Conservation (phyloP, 495 filamentous ascomycete species). For the Aspergillus diversus region DNA sequence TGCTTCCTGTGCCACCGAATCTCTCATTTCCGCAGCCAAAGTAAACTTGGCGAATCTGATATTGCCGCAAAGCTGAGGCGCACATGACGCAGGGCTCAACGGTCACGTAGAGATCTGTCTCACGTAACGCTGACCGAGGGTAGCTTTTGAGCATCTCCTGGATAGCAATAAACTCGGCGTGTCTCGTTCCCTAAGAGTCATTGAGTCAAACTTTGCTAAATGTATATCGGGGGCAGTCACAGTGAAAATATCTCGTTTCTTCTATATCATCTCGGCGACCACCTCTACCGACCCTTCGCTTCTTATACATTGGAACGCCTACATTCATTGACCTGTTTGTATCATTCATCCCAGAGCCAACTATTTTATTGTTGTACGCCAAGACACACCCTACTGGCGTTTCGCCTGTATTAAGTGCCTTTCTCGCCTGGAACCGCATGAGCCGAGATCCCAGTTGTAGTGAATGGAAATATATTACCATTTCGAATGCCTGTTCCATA, state of each 20-base stretch:
- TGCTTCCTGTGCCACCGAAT: conserved; percentile 93
- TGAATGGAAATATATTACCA: conserved; percentile 49
- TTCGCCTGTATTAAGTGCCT: conserved; percentile 80
- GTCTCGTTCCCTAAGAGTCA: conserved; percentile 73
- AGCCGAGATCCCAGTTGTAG: conserved; percentile 15
- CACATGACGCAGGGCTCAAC: conserved; percentile 99
- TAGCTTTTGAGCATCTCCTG: conserved; percentile 60
- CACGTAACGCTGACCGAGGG: conserved; percentile 61
- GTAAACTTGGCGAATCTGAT: conserved; percentile 79
- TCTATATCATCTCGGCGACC: too few relatives aligned
- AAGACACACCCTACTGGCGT: conserved; percentile 97
- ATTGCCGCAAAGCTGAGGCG: conserved; percentile 85
- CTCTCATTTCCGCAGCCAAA: conserved; percentile 95
- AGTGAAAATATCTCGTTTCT: too few relatives aligned
- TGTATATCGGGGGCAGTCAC: neutral
- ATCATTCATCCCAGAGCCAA: conserved; percentile 91
- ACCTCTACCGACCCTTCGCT: neutral
- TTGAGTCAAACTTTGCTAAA: neutral
- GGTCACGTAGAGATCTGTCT: conserved; percentile 89
- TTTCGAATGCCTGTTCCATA: conserved; percentile 71
- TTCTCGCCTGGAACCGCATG: conserved; percentile 62
- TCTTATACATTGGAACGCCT: conserved; percentile 21
- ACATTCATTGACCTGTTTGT: conserved; percentile 85
- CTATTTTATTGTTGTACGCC: conserved; percentile 71
- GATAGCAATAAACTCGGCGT: conserved; percentile 92